A percentile compares a stretch with the other conserved stretches of the same genome.
These are phyloP conservation scores for Gastrolobium villosum DNA, from an alignment of 306 rosid species.

Conservation along the genomic window DNA sequence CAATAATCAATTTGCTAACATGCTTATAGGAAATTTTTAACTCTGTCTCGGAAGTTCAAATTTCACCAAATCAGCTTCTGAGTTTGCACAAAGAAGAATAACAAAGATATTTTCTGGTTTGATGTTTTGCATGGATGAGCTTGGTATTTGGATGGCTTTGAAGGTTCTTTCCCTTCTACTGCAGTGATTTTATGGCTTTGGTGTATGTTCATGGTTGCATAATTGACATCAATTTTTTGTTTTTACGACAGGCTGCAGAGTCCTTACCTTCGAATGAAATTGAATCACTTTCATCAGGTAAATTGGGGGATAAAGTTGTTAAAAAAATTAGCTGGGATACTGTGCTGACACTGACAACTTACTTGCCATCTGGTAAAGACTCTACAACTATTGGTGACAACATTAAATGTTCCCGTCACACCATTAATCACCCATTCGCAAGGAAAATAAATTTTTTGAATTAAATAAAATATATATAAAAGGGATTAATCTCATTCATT, in stretches of 20 bases:
- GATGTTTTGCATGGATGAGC: conserved; percentile 71
- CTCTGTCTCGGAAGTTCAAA: conserved; percentile 45
- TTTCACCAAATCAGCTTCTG: conserved; percentile 51
- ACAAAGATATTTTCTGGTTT: conserved; percentile 53
- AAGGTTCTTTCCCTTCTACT: conserved; percentile 61
- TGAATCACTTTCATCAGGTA: conserved; percentile 59
- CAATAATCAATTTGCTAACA: too few species aligned
- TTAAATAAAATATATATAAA: too few species aligned
- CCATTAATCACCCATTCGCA: too few species aligned
- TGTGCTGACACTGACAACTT: conserved; percentile 42
- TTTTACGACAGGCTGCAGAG: conserved; percentile 74
- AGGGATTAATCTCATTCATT: too few species aligned
- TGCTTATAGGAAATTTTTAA: too few species aligned
- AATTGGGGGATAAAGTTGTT: conserved; percentile 61
- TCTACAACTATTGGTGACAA: conserved; percentile 36
- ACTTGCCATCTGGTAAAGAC: conserved; percentile 63
- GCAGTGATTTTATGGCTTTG: conserved; percentile 31
- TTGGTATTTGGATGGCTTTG: conserved; percentile 80
- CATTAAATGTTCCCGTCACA: too few species aligned
- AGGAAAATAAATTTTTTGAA: too few species aligned
- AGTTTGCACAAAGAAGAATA: conserved; percentile 58
- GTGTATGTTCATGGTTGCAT: conserved; percentile 40
- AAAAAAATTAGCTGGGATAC: conserved; percentile 60
- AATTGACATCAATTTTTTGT: conserved; percentile 32
- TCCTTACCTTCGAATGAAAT: conserved; percentile 52